Conservation (phyloP, 192 early-diverging fungal genomes). For the Paraglomus brasilianum region DNA sequence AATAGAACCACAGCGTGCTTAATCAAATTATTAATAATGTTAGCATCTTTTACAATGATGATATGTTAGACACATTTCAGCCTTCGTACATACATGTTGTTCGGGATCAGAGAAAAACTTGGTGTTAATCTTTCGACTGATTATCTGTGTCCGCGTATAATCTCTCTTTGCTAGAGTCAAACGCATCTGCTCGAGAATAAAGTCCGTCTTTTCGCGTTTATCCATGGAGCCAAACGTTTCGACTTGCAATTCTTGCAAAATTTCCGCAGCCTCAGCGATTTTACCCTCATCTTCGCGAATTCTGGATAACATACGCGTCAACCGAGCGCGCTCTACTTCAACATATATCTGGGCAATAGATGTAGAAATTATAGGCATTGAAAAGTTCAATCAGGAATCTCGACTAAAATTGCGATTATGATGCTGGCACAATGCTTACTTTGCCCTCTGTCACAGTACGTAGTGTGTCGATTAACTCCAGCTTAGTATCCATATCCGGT, state of each 20-base stretch:
- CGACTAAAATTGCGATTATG: background rate
- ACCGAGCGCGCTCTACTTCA: conserved; percentile 95
- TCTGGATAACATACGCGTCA: conserved; percentile 85
- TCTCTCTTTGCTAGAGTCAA: conserved; percentile 91
- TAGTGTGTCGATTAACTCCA: conserved; percentile 92
- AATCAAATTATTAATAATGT: background rate
- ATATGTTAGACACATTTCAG: background rate
- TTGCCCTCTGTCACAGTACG: conserved; percentile 96
- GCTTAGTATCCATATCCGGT: conserved; percentile 74
- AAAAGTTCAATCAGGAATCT: background rate
- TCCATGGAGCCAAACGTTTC: conserved; percentile 99
- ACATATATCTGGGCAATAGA: conserved; percentile 78
- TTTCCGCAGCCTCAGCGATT: conserved; percentile 87
- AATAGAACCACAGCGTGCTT: background rate
- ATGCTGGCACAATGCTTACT: conserved; percentile 43
- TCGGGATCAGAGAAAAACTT: conserved; percentile 88
- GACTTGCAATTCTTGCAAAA: conserved; percentile 95
- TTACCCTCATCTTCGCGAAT: conserved; percentile 92
- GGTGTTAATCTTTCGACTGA: conserved; percentile 92
- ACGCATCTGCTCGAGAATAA: conserved; percentile 98
- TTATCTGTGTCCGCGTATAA: conserved; percentile 88
- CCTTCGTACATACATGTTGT: conserved; percentile 60
- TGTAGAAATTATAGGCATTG: background rate
- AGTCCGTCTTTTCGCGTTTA: conserved; percentile 97
- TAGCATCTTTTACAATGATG: background rate